Evolutionary conservation across 306 rosid genomes (phyloP).

Genomic region (Cucurbita maxima): DNA sequence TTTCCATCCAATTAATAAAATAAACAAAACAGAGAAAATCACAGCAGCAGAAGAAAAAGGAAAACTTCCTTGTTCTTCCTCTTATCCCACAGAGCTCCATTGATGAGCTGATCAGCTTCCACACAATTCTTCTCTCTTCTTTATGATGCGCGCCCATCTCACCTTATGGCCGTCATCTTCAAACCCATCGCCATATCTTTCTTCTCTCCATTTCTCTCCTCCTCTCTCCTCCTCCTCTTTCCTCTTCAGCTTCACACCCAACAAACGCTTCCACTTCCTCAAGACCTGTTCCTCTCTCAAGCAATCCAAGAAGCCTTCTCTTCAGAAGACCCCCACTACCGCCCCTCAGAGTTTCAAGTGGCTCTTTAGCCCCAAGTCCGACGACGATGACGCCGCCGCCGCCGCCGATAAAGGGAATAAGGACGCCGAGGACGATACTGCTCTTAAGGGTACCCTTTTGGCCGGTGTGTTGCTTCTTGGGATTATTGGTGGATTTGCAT

Average conservation of each 20-base stretch:
- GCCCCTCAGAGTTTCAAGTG: slow-evolving; percentile 44
- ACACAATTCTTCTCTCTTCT: background rate
- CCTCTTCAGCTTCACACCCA: slow-evolving; percentile 34
- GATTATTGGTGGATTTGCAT: slow-evolving; percentile 65
- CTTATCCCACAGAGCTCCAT: background rate
- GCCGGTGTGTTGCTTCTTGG: slow-evolving; percentile 64
- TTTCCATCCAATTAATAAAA: background rate
- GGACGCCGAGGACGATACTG: slow-evolving; percentile 5
- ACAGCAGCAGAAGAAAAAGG: background rate
- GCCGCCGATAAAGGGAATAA: background rate
- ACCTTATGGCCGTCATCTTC: slow-evolving; percentile 20
- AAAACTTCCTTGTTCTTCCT: background rate
- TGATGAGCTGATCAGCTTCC: background rate
- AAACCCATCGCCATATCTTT: slow-evolving; percentile 31
- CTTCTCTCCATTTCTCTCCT: slow-evolving; percentile 14
- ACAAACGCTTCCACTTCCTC: slow-evolving; percentile 39
- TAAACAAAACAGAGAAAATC: background rate
- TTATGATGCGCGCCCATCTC: slow-evolving; percentile 51
- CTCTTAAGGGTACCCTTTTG: slow-evolving; percentile 65
- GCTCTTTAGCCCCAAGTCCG: slow-evolving; percentile 38
- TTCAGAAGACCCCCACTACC: slow-evolving; percentile 32
- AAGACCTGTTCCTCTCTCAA: slow-evolving; percentile 65
- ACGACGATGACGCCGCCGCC: slow-evolving; percentile 17
- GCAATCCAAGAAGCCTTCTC: slow-evolving; percentile 45
- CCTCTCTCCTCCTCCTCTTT: slow-evolving; percentile 20